Evolutionary conservation across 768 basidiomycete species (phyloP).

Genomic region (Mycena vulgaris): DNA sequence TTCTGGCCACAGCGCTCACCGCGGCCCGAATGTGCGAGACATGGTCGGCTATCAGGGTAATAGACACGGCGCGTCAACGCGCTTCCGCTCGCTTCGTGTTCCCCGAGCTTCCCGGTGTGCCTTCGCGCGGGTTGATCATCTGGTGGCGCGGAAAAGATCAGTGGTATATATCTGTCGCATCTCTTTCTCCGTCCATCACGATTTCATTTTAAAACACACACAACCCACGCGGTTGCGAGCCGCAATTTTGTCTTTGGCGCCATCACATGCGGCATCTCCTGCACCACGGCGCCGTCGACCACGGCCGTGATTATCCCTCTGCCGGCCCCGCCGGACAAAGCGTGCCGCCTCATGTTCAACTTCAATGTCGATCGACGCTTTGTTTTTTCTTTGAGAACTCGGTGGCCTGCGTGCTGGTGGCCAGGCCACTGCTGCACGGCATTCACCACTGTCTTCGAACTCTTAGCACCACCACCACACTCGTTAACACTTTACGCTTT

Average conservation of each 20-base stretch:
- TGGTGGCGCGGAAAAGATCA: constrained; percentile 18
- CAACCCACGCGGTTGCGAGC: constrained; percentile 15
- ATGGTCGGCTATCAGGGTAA: too few species aligned
- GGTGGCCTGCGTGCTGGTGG: constrained; percentile 13
- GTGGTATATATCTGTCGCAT: not conserved
- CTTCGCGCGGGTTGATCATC: constrained; percentile 17
- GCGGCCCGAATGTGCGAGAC: too few species aligned
- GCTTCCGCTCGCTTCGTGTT: too few species aligned
- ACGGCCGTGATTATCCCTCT: not conserved
- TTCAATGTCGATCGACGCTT: constrained; percentile 17
- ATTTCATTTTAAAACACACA: not conserved
- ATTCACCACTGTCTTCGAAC: constrained; percentile 1
- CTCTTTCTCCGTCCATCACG: not conserved
- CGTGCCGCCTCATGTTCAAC: constrained; percentile 27
- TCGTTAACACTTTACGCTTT: not conserved
- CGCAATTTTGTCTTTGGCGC: not conserved
- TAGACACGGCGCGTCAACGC: too few species aligned
- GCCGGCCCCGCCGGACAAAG: constrained; percentile 21
- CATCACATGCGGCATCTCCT: not conserved
- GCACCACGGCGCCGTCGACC: not conserved
- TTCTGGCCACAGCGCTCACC: too few species aligned
- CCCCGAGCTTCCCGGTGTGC: not conserved
- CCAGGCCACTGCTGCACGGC: not conserved
- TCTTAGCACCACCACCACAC: constrained; percentile 3
- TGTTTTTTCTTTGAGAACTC: constrained; percentile 15